These are phyloP conservation scores for Tuber microsphaerosporum DNA, from an alignment of 495 filamentous ascomycete species.

Conservation along the genomic window DNA sequence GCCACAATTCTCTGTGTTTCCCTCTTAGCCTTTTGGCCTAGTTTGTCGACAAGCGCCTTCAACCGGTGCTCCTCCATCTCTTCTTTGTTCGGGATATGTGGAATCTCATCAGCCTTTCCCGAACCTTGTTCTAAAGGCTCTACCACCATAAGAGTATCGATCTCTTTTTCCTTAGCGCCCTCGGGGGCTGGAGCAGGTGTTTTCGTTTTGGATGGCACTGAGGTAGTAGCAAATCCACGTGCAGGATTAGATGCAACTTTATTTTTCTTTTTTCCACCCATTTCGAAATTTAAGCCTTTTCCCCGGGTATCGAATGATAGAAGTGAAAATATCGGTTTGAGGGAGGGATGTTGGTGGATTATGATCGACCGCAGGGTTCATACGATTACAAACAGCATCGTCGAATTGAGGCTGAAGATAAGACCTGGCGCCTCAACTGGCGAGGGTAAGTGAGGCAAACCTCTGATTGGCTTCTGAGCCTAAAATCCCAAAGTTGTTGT, in stretches of 20 bases:
- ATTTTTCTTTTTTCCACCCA: conserved; percentile 60
- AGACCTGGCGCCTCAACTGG: background rate
- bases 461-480: background rate
- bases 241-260: conserved; percentile 77
- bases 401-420: conserved; percentile 23
- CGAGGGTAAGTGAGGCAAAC: background rate
- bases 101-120: conserved; percentile 8
- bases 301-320: background rate
- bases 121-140: background rate
- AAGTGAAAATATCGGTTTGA: conserved; percentile 7
- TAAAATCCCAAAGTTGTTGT: background rate
- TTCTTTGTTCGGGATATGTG: conserved; percentile 44
- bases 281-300: conserved; percentile 1
- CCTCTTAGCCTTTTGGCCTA: conserved; percentile 54
- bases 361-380: conserved; percentile 11
- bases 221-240: conserved; percentile 86
- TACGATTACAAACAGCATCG: conserved; percentile 3
- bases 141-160: background rate
- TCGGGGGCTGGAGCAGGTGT: conserved; percentile 19
- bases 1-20: conserved; percentile 37
- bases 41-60: conserved; percentile 73
- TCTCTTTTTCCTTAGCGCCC: conserved; percentile 21
- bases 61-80: conserved; percentile 50
- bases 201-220: conserved; percentile 68
- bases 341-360: background rate